Evolutionary conservation across 495 filamentous ascomycete genomes (phyloP), one percentile per base, ranked within the genome.

Genomic region (Aspergillus heteromorphus): DNA sequence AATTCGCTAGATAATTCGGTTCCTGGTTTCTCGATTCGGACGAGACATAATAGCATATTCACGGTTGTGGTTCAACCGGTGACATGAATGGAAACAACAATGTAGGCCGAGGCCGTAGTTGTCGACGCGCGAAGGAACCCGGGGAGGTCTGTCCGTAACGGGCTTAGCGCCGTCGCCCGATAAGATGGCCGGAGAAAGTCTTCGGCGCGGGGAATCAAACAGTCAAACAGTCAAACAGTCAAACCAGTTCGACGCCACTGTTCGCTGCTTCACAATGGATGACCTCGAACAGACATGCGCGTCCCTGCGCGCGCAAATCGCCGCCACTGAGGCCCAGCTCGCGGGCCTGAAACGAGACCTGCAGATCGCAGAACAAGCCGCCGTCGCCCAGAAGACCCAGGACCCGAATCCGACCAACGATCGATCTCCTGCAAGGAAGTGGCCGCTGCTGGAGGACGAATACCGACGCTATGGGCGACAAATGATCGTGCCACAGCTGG

Each of bases 391-490:
- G 55, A 18, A 53, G 57, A 14, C 47, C 36, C 40, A 63, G 45
- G 50, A 47, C 31, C 38, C 40, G 31, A 38, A 47, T 36, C 38
- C 40, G 31, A 38, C 23, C 0, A 34, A 40, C 14, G 40, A 41
- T 19, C n/a, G 38, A 6, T 36, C 40, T 13, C 17, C 16, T 0
- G 42, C 51, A 18, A 70, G 69, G 53, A 80, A 71, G 56, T 87
- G 85, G 87, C 84, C 85, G 0, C 68, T 92, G 8, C 65, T 68
- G 0, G 69, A 66, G 21, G 79, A 86, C 27, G 90, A 95, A 64
- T 92, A 96, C 62, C 78, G 76, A 57, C 81, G 91, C 48, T 98
- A 98, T 74, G 91, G 90, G 4, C 78, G 93, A 38, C 93, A 98
- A 69, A 87, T 98, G 75, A 92, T 97, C 41, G 79, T 98, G 34